A percentile compares a stretch with the other conserved stretches of the same genome.
Evolutionary conservation across 2,329 filamentous ascomycete genomes (phyloP).

Genomic region (Amauroascus verrucosus): DNA sequence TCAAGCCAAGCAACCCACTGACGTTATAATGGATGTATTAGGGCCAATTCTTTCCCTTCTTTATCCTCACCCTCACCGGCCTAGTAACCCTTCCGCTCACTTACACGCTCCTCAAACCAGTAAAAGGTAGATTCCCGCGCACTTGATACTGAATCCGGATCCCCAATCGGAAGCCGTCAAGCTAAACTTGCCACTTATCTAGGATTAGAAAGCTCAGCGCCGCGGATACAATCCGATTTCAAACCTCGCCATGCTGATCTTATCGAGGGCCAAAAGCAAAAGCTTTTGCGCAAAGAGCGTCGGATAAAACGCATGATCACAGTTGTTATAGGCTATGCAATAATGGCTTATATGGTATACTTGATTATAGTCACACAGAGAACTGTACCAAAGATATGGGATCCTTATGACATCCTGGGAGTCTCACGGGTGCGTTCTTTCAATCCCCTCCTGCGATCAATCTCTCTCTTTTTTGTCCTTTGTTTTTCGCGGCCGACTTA

Average conservation of each 20-base stretch:
- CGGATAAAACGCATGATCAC: constrained; percentile 73
- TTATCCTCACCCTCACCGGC: constrained; percentile 80
- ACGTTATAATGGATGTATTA: constrained; percentile 30
- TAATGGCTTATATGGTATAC: constrained; percentile 87
- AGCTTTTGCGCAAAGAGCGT: constrained; percentile 82
- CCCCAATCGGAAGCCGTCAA: background rate
- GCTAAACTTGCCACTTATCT: constrained; percentile 22
- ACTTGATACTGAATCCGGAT: background rate
- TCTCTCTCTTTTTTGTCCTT: background rate
- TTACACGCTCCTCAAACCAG: constrained; percentile 73
- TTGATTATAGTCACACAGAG: constrained; percentile 71
- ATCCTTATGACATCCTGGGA: constrained; percentile 90
- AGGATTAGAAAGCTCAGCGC: constrained; percentile 68
- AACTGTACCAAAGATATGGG: constrained; percentile 70
- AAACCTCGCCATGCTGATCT: constrained; percentile 72
- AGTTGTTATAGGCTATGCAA: constrained; percentile 64
- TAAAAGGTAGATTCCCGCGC: constrained; percentile 44
- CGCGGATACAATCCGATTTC: constrained; percentile 72
- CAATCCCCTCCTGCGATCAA: background rate
- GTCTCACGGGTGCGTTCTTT: constrained; percentile 58
- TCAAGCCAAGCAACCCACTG: background rate
- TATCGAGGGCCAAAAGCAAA: constrained; percentile 69
- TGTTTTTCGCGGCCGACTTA: no score
- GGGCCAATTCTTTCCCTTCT: constrained; percentile 98
- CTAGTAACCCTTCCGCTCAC: constrained; percentile 85